phyloP scores from a whole-genome alignment of 371 early-diverging fungal species.

The Quaeritorhiza haematococci region DNA sequence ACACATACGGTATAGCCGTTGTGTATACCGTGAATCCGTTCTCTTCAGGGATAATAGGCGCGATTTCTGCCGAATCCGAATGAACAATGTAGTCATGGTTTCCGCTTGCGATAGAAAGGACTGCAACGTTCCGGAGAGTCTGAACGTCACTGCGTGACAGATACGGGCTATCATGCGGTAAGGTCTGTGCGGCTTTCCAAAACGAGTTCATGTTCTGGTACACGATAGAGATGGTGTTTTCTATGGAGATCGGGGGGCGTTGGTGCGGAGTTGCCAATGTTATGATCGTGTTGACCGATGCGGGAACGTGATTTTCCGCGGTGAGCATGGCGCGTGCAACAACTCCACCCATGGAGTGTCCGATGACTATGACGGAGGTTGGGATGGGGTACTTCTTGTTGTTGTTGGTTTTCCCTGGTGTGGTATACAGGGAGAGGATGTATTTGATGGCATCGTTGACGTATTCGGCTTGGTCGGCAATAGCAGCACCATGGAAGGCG shows the following conservation, averaged over 20 bases:
- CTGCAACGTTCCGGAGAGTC: constrained; percentile 45
- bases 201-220: constrained; percentile 68
- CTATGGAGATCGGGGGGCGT: constrained; percentile 77
- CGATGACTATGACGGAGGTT: constrained; percentile 74
- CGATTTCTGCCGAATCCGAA: constrained; percentile 73
- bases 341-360: constrained; percentile 96
- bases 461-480: constrained; percentile 77
- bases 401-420: constrained; percentile 7
- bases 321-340: constrained; percentile 81
- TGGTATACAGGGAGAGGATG: constrained; percentile 53
- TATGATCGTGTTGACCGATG: constrained; percentile 76
- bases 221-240: constrained; percentile 66
- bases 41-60: constrained; percentile 58
- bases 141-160: neutral
- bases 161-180: too few species aligned
- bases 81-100: constrained; percentile 76
- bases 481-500: constrained; percentile 74
- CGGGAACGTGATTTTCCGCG: constrained; percentile 64
- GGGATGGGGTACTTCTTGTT: constrained; percentile 19
- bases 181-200: too few species aligned
- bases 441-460: constrained; percentile 80
- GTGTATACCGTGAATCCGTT: constrained; percentile 58
- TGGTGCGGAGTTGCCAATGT: constrained; percentile 90
- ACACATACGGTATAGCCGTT: constrained; percentile 77
- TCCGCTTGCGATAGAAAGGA: constrained; percentile 90